Base-by-base conservation (phyloP, 2,329 filamentous ascomycete species). In the Mycosphaerelloides madeirae region DNA sequence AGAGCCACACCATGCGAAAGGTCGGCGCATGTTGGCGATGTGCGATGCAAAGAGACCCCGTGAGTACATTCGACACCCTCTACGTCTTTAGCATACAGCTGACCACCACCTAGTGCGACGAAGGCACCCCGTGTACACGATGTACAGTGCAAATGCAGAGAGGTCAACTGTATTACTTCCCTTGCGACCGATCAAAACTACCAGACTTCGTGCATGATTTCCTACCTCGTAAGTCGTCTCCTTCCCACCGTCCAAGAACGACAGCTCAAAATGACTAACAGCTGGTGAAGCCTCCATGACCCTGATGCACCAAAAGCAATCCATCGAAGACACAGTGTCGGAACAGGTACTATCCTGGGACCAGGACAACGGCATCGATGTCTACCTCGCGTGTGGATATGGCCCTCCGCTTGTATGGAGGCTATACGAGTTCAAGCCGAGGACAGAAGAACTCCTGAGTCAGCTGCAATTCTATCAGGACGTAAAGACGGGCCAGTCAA, bases 11-110 rank as follows among this genome's bases (percentile, higher is more conserved):
- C 31, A 72, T 73, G 70, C 68, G 72, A 12, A 69, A 70, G 41
- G 63, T 66, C 6, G 66, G 67, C 16, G 68, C 70, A 8, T 75
- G 72, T 45, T 75, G 72, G 72, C 65, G 69, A 20, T 75, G 72
- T 46, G 66, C 66, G 3, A 59, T 75, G 38, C 71, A 74, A 49
- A 63, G 71, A 56, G 72, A 73, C 53, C 67, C 68, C 47, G 66
- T 68, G 54, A 58, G 59, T 48, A 29, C 14, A 25, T 25, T 14
- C 6, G 6, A 6, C 2, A 8, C 3, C 8, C 3, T 3, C 12
- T n/a, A 20, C 3, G 16, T 2, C 13, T 3, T 9, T 25, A 6
- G 22, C 15, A 14, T 22, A 2, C 38, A 14, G 9, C 12, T 25
- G 22, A 25, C 22, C 22, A 9, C 22, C 22, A 25, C n/a, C 11